Evolutionary conservation across 176 grass and related monocot genomes (phyloP).

Genomic region (Rhynchospora tenuis): DNA sequence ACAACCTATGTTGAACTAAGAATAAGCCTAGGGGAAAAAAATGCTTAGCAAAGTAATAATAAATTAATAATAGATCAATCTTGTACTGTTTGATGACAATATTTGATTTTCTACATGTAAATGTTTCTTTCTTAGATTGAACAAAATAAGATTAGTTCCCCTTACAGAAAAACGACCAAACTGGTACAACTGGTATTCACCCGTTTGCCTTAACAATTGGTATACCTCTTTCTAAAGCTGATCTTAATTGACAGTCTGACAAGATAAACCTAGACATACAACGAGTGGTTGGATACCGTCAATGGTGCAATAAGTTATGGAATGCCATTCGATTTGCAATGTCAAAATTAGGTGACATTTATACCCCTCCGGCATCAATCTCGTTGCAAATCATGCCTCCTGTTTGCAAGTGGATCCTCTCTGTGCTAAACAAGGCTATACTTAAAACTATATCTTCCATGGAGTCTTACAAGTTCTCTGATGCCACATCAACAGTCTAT

Average conservation of each 20-base stretch:
- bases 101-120: neutral
- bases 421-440: constrained; percentile 66
- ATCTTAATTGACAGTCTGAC: constrained; percentile 44
- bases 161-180: neutral
- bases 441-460: constrained; percentile 66
- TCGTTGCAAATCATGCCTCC: constrained; percentile 50
- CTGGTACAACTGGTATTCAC: neutral
- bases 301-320: constrained; percentile 98
- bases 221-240: neutral
- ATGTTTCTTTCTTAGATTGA: neutral
- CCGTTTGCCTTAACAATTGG: neutral
- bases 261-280: constrained; percentile 93
- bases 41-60: neutral
- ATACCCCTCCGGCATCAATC: constrained; percentile 53
- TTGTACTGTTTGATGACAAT: neutral
- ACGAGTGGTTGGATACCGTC: constrained; percentile 69
- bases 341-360: constrained; percentile 72
- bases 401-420: constrained; percentile 91
- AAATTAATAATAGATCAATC: neutral
- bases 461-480: constrained; percentile 78
- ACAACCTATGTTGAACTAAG: neutral
- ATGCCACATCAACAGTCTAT: constrained; percentile 80
- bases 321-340: constrained; percentile 89
- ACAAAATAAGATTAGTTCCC: neutral
- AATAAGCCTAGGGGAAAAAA: neutral